phyloP scores from a whole-genome alignment of 1,139 yeast species.

The Petasospora rhodanensis region DNA sequence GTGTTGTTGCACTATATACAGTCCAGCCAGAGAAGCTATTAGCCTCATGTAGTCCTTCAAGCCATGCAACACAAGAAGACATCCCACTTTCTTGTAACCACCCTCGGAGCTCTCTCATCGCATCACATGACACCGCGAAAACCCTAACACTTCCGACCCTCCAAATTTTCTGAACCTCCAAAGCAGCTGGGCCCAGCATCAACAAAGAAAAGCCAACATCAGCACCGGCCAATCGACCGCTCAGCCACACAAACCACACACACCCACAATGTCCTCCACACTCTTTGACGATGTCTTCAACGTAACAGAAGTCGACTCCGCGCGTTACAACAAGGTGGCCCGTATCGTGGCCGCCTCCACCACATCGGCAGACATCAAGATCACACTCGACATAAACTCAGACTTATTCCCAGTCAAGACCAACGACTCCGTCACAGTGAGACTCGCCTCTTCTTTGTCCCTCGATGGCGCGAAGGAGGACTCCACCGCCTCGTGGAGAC shows the following conservation, averaged over 20 bases:
- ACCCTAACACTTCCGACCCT: no score
- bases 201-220: background rate
- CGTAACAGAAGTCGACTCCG: constrained; percentile 80
- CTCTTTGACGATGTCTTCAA: constrained; percentile 92
- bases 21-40: no score
- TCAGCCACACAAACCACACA: no score
- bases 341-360: constrained; percentile 88
- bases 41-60: no score
- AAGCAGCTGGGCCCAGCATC: background rate
- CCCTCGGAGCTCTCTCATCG: no score
- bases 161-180: no score
- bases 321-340: constrained; percentile 87
- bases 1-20: no score
- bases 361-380: constrained; percentile 74
- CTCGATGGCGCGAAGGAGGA: constrained; percentile 52
- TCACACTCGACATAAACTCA: constrained; percentile 87
- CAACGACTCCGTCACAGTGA: constrained; percentile 81
- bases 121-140: no score
- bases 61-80: no score
- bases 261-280: constrained; percentile 61
- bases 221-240: background rate
- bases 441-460: constrained; percentile 72
- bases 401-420: constrained; percentile 85
- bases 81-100: no score
- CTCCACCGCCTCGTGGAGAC: constrained; percentile 75